phyloP scores from a whole-genome alignment of 768 basidiomycete species.

The Pluteus cervinus region DNA sequence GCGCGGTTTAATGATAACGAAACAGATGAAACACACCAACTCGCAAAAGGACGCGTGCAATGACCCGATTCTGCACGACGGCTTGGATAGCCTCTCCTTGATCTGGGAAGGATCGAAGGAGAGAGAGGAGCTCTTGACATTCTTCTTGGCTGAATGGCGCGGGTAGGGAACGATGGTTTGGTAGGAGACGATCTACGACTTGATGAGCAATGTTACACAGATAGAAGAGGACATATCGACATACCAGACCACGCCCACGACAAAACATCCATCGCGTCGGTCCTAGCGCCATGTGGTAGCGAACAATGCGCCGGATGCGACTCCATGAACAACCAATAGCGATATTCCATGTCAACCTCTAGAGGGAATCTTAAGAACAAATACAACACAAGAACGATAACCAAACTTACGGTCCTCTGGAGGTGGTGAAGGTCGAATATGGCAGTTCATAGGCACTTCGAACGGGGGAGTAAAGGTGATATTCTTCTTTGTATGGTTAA shows the following conservation, averaged over 20 bases:
- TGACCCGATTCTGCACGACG: slow-evolving; percentile 49
- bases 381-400: neutral
- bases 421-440: too few species aligned
- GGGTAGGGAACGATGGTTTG: slow-evolving; percentile 46
- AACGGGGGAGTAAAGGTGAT: slow-evolving; percentile 42
- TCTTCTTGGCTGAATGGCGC: slow-evolving; percentile 74
- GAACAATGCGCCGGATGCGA: slow-evolving; percentile 67
- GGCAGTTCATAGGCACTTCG: too few species aligned
- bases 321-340: slow-evolving; percentile 81
- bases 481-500: slow-evolving; percentile 56
- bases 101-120: too few species aligned
- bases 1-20: neutral
- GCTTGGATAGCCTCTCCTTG: slow-evolving; percentile 8
- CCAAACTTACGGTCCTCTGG: slow-evolving; percentile 41
- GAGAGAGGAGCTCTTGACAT: slow-evolving; percentile 63
- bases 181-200: slow-evolving; percentile 57
- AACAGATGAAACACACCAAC: slow-evolving; percentile 41
- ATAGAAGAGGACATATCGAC: slow-evolving; percentile 3
- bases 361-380: slow-evolving; percentile 3
- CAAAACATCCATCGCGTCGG: slow-evolving; percentile 69
- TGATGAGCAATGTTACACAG: neutral
- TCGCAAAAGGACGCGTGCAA: slow-evolving; percentile 63
- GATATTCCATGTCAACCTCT: slow-evolving; percentile 73
- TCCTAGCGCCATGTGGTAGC: slow-evolving; percentile 47
- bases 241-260: slow-evolving; percentile 78